These are phyloP conservation scores for Fusarium devonianum DNA, from an alignment of 2,329 filamentous ascomycete species.

Conservation along the genomic window DNA sequence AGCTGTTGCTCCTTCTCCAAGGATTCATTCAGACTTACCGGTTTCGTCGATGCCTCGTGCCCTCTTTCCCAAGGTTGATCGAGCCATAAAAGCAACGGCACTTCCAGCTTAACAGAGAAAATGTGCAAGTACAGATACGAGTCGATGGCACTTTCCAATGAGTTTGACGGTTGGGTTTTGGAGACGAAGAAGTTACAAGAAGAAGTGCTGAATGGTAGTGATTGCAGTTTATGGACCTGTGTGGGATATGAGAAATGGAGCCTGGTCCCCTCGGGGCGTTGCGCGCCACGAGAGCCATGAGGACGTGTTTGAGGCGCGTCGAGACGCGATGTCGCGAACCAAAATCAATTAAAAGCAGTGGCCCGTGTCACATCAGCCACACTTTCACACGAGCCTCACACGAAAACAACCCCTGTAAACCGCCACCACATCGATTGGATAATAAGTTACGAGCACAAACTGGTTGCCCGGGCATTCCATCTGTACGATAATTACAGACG, in stretches of 20 bases:
- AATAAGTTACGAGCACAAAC: conserved; percentile 4
- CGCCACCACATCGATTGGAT: conserved; percentile 26
- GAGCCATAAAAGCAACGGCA: conserved; percentile 39
- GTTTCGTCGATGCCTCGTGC: conserved; percentile 41
- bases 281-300: conserved; percentile 34
- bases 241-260: conserved; percentile 27
- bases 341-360: conserved; percentile 42
- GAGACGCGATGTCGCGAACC: conserved; percentile 43
- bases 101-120: conserved; percentile 22
- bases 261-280: conserved; percentile 21
- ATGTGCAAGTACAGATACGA: too few species aligned
- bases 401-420: conserved; percentile 1
- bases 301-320: conserved; percentile 44
- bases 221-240: conserved; percentile 32
- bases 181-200: conserved; percentile 29
- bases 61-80: conserved; percentile 47
- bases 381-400: conserved; percentile 15
- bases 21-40: conserved; percentile 43
- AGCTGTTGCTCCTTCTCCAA: conserved; percentile 7
- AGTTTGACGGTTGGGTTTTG: conserved; percentile 21
- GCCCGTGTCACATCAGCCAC: conserved; percentile 37
- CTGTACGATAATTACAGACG: too few species aligned
- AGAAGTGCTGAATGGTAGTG: conserved; percentile 16
- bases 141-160: conserved; percentile 34
- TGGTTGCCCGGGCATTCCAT: too few species aligned